phyloP scores from a whole-genome alignment of 2,329 filamentous ascomycete genomes.

The Clarireedia paspali region DNA sequence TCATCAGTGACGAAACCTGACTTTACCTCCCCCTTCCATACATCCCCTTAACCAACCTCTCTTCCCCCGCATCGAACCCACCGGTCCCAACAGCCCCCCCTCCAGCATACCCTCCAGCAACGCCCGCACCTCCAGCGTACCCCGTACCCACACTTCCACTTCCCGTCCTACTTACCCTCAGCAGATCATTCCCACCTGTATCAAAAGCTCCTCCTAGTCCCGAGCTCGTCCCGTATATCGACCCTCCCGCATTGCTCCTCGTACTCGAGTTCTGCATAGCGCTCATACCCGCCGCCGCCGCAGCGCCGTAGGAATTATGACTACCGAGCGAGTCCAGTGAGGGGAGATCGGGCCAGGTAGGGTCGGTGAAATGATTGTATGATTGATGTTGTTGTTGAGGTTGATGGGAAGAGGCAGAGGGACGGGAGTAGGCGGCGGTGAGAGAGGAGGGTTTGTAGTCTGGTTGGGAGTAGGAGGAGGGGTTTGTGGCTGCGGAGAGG shows the following conservation, averaged over 20 bases:
- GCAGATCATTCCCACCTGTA: slow-evolving; percentile 11
- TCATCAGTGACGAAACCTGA: too few relatives aligned
- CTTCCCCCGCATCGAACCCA: background rate
- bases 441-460: slow-evolving; percentile 15
- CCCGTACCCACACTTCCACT: slow-evolving; percentile 19
- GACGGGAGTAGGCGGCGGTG: slow-evolving; percentile 18
- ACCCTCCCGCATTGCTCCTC: slow-evolving; percentile 6
- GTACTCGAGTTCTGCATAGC: background rate
- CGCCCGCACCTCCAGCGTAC: background rate
- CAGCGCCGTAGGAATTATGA: slow-evolving; percentile 1
- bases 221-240: slow-evolving; percentile 15
- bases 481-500: slow-evolving; percentile 20
- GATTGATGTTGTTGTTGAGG: slow-evolving; percentile 15
- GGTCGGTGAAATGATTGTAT: slow-evolving; percentile 24
- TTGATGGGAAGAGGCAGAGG: slow-evolving; percentile 21
- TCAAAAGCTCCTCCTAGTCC: slow-evolving; percentile 13
- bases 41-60: slow-evolving; percentile 7
- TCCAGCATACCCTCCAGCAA: background rate
- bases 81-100: background rate
- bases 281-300: slow-evolving; percentile 6
- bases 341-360: slow-evolving; percentile 26
- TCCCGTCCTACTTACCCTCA: slow-evolving; percentile 18
- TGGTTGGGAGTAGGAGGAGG: slow-evolving; percentile 21
- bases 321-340: slow-evolving; percentile 17
- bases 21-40: slow-evolving; percentile 2